These are phyloP conservation scores for Ambrosia artemisiifolia DNA, from an alignment of 129 eudicot genomes.

Conservation along the genomic window DNA sequence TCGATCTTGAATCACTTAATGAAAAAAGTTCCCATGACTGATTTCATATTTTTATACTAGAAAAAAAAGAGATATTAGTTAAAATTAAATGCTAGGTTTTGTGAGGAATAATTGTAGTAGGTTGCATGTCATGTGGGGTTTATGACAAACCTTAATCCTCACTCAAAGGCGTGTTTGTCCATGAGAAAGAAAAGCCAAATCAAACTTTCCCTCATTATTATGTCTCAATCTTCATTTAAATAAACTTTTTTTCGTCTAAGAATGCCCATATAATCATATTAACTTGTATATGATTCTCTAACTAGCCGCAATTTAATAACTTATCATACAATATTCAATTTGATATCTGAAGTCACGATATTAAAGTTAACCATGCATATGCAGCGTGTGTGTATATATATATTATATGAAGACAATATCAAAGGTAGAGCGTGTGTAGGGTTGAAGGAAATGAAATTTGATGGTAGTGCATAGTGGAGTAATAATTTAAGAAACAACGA, in stretches of 20 bases:
- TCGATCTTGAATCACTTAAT: no score
- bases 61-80: background rate
- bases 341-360: background rate
- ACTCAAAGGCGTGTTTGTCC: constrained; percentile 32
- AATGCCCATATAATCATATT: background rate
- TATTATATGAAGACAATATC: background rate
- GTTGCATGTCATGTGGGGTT: constrained; percentile 42
- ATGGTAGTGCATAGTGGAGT: constrained; percentile 22
- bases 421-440: constrained; percentile 33
- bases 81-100: constrained; percentile 5
- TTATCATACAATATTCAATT: background rate
- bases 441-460: constrained; percentile 26
- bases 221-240: constrained; percentile 21
- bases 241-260: background rate
- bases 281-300: background rate
- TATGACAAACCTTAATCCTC: constrained; percentile 39
- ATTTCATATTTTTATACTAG: background rate
- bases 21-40: no score
- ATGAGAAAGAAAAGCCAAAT: constrained; percentile 33
- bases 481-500: constrained; percentile 26
- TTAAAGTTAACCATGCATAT: background rate
- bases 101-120: constrained; percentile 32
- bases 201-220: constrained; percentile 34
- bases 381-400: background rate
- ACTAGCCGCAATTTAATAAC: background rate